Percentiles rank a stretch among this genome's conserved stretches.
These are phyloP conservation scores for Penicillium sclerotiorum DNA, from an alignment of 2,329 filamentous ascomycete species.

Conservation along the genomic window DNA sequence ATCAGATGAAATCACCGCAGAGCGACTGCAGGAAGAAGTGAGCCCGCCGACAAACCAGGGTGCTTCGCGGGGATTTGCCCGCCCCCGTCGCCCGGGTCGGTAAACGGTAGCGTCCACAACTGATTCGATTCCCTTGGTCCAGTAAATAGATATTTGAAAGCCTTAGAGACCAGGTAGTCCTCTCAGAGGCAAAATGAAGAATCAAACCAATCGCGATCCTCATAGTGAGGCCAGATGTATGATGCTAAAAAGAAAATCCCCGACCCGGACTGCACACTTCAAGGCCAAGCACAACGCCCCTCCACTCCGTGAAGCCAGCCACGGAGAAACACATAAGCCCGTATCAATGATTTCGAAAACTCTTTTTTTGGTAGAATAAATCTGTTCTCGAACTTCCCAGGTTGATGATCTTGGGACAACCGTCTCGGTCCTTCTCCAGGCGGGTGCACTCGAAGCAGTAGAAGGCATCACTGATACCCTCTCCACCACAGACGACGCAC, in stretches of 20 bases:
- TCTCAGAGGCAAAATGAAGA: background rate
- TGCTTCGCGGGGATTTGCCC: slow-evolving; percentile 59
- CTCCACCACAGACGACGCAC: slow-evolving; percentile 96
- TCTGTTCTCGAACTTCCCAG: slow-evolving; percentile 93
- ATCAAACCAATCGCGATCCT: background rate
- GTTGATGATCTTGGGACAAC: slow-evolving; percentile 99
- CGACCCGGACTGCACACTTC: slow-evolving; percentile 1
- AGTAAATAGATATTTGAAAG: slow-evolving; percentile 6
- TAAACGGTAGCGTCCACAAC: slow-evolving; percentile 26
- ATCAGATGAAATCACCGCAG: slow-evolving; percentile 59
- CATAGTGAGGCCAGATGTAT: background rate
- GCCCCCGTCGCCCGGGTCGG: slow-evolving; percentile 64
- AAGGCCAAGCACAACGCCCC: slow-evolving; percentile 12
- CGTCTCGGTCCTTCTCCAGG: slow-evolving; percentile 94
- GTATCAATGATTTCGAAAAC: slow-evolving; percentile 47
- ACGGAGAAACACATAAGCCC: slow-evolving; percentile 7
- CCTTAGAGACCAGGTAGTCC: slow-evolving; percentile 1
- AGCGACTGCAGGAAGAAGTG: slow-evolving; percentile 58
- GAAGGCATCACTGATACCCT: slow-evolving; percentile 97
- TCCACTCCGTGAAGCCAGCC: slow-evolving; percentile 12
- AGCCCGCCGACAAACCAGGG: slow-evolving; percentile 51
- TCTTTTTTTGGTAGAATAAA: slow-evolving; percentile 76
- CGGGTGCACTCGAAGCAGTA: slow-evolving; percentile 99
- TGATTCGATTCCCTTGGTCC: background rate
- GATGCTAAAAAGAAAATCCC: background rate